A percentile compares a stretch with the other conserved stretches of the same genome.
These are phyloP conservation scores for Laguncularia racemosa DNA, from an alignment of 345 rosid species.

Conservation along the genomic window DNA sequence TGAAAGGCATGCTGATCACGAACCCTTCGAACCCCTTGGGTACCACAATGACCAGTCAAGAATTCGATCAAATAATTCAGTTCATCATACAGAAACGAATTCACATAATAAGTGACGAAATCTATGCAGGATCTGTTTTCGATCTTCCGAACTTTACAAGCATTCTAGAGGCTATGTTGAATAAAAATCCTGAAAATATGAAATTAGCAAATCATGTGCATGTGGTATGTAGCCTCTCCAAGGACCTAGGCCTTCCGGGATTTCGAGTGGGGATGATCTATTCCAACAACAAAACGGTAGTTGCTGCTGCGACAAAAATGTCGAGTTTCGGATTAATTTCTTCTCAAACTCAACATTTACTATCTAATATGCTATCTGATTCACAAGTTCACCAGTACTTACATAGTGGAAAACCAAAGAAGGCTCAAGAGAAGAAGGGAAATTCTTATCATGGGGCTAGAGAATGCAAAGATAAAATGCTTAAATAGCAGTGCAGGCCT, in stretches of 20 bases:
- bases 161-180: slow-evolving; percentile 38
- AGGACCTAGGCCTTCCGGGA: slow-evolving; percentile 85
- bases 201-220: slow-evolving; percentile 44
- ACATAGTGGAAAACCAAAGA: slow-evolving; percentile 45
- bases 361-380: slow-evolving; percentile 54
- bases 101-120: slow-evolving; percentile 77
- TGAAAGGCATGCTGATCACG: slow-evolving; percentile 67
- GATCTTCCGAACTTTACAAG: slow-evolving; percentile 48
- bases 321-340: slow-evolving; percentile 88
- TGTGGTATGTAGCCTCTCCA: slow-evolving; percentile 74
- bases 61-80: slow-evolving; percentile 43
- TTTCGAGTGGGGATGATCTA: slow-evolving; percentile 83
- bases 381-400: slow-evolving; percentile 43
- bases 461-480: slow-evolving; percentile 45
- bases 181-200: slow-evolving; percentile 20
- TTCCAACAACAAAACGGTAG: slow-evolving; percentile 49
- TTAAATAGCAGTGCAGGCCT: slow-evolving; percentile 65
- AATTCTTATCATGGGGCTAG: slow-evolving; percentile 45
- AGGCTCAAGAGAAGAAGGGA: slow-evolving; percentile 52
- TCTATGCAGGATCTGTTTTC: slow-evolving; percentile 71
- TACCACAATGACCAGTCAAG: slow-evolving; percentile 49
- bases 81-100: slow-evolving; percentile 37
- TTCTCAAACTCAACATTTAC: slow-evolving; percentile 70
- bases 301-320: slow-evolving; percentile 77
- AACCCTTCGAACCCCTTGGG: slow-evolving; percentile 94